A percentile compares a stretch with the other conserved stretches of the same genome.
These are phyloP conservation scores for Coelastrella sp. DNA, from an alignment of 139 green algal species.

Conservation along the genomic window DNA sequence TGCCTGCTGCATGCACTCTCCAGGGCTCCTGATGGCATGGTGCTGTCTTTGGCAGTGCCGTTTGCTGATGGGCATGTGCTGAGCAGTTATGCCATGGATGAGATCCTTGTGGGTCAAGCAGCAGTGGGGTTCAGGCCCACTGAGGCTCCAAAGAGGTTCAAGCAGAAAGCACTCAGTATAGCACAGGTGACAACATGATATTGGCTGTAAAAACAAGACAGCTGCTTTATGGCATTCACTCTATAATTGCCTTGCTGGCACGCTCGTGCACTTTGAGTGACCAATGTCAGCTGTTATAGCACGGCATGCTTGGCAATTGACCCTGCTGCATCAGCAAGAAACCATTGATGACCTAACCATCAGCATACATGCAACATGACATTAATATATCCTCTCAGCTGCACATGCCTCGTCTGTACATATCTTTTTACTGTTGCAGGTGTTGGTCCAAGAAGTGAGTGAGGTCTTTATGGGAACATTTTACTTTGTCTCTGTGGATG, in stretches of 20 bases:
- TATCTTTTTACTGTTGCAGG: not conserved
- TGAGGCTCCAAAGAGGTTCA: constrained; percentile 19
- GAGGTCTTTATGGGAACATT: not conserved
- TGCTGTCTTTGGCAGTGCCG: constrained; percentile 4
- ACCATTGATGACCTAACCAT: not conserved
- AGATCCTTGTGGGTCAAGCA: not conserved
- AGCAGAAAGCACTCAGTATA: constrained; percentile 8
- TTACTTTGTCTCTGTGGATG: constrained; percentile 10
- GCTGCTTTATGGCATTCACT: no score
- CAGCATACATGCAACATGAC: not conserved
- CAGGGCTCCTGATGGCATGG: constrained; percentile 31
- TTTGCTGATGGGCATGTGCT: not conserved
- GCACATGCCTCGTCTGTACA: not conserved
- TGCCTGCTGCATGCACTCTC: not conserved
- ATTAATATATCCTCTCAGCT: not conserved
- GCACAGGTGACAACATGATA: constrained; percentile 9
- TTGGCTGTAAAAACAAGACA: no score
- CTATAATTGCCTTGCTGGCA: no score
- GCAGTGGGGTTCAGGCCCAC: constrained; percentile 3
- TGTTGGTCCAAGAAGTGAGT: not conserved
- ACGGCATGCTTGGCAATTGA: no score
- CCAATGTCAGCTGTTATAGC: not conserved
- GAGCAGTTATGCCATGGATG: not conserved
- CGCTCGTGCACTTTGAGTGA: not conserved
- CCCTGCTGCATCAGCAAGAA: no score